A percentile compares a stretch with the other conserved stretches of the same genome.
Conservation (phyloP, 106 monocot species). For the Agapanthus africanus region DNA sequence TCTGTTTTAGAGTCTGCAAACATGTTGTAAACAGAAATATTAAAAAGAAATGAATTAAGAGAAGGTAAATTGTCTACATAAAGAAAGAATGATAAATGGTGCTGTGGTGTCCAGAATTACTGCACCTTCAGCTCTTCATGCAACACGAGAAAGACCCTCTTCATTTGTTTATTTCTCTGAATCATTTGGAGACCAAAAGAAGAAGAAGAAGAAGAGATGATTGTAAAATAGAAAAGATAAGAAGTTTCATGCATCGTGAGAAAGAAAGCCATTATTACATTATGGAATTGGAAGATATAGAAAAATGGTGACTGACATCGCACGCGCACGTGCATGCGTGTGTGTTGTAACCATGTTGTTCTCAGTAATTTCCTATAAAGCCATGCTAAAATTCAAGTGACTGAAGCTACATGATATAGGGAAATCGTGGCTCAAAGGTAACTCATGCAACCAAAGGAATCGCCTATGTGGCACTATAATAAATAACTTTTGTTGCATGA, state of each 20-base stretch:
- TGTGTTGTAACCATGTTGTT: too few relatives aligned
- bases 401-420: too few relatives aligned
- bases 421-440: too few relatives aligned
- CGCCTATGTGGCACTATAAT: too few relatives aligned
- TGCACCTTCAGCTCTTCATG: constrained; percentile 81
- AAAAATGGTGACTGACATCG: neutral
- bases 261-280: neutral
- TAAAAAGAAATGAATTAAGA: neutral
- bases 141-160: constrained; percentile 70
- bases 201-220: neutral
- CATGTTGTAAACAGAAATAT: constrained; percentile 1
- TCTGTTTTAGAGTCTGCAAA: constrained; percentile 61
- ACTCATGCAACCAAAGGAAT: too few relatives aligned
- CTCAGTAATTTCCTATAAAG: too few relatives aligned
- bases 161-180: constrained; percentile 79
- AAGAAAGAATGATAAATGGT: neutral
- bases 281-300: neutral
- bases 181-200: constrained; percentile 9
- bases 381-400: too few relatives aligned
- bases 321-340: too few relatives aligned
- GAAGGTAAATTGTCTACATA: neutral
- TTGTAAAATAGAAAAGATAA: neutral
- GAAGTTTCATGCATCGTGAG: neutral
- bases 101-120: neutral
- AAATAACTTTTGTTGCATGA: too few relatives aligned